Evolutionary conservation across 768 basidiomycete species (phyloP), one percentile per base, ranked within the genome.

Genomic region (Lyophyllum atratum): DNA sequence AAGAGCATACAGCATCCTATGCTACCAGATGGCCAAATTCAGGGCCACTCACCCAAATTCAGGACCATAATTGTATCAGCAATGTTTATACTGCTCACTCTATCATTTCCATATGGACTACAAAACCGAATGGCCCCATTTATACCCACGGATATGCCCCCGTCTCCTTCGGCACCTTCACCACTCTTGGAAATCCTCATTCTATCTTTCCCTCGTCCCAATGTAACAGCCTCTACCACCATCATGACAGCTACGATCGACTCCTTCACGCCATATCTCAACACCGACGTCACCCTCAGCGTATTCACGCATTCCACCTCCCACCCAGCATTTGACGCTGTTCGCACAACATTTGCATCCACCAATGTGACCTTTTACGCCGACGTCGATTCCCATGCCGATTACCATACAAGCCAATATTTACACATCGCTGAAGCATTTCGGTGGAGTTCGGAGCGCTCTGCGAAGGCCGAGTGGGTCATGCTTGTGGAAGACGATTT

Each of bases 401-500:
- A 70, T 17, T 64, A 62, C 6, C 25, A 45, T 17, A 46, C 63
- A 17, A 73, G 72, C 0, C 78, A 80, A 45, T 69, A 77, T 54
- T 65, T 78, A 29, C 78, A 78, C 60, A 67, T 74, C 29, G 68
- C 75, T 8, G 77, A 80, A 45, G 76, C 76, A 4, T 71, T 79
- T 39, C 56, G 70, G 25, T 78, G 76, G 78, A 59, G 64, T 55
- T 31, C 48, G 31, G 65, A 65, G 42, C 55, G 57, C 4, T 31
- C 56, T 0, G 28, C 15, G n/a, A 55, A 58, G 34, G 68, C 74
- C 14, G 75, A 78, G 54, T 78, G 76, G 76, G 59, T 79, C 4
- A 77, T 77, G 72, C 64, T 79, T 12, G 65, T 75, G 26, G 77
- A 78, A 52, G 77, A 80, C 59, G 76, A 80, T 58, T 79, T 79